Evolutionary conservation across 2,329 filamentous ascomycete genomes (phyloP), one percentile per base, ranked within the genome.

Genomic region (Hyphodiscus sp.): DNA sequence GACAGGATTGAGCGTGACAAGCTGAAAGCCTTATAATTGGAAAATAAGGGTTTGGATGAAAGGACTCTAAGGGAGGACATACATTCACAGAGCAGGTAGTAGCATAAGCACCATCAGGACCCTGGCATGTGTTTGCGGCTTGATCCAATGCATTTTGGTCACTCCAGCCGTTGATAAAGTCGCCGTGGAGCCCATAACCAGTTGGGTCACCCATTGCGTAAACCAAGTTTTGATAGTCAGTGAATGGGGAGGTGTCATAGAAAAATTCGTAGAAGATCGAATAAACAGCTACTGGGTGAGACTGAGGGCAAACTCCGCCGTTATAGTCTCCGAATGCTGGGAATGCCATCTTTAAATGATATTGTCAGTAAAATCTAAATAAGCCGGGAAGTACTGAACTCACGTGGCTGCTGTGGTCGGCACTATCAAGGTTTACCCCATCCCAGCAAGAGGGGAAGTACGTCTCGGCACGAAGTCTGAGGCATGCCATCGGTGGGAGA

Each of bases 391-490:
- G 47, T 43, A 15, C 4, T 38, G 47, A 41, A 15, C 33, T 38
- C 41, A 61, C 57, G 41, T 62, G 59, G 20, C 50, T 54, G 13
- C 43, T 53, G 48, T 62, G 59, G 20, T 61, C 53, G 18, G 45
- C 30, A 16, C 48, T 54, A 41, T 61, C 58, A 2, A 61, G 47
- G 33, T 62, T 58, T 20, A 52, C 30, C 8, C 59, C 59, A 41
- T 62, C 57, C 59, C 59, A 62, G 49, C 59, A 62, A 11, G 59
- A 61, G 1, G 58, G 59, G 42, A 62, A 62, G 49, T 13, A 57
- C 46, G 11, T 48, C 23, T 26, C 23, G 4, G 23, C 23, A 4
- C 23, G 3, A 26, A 26, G 23, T 26, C 23, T 26, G 48, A 57
- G 19, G 38, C 26, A 6, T 51, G 20, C 23, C n/a, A 20, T n/a